Conservation (phyloP, 257 asterid genomes). For the Solanum clarkiae region DNA sequence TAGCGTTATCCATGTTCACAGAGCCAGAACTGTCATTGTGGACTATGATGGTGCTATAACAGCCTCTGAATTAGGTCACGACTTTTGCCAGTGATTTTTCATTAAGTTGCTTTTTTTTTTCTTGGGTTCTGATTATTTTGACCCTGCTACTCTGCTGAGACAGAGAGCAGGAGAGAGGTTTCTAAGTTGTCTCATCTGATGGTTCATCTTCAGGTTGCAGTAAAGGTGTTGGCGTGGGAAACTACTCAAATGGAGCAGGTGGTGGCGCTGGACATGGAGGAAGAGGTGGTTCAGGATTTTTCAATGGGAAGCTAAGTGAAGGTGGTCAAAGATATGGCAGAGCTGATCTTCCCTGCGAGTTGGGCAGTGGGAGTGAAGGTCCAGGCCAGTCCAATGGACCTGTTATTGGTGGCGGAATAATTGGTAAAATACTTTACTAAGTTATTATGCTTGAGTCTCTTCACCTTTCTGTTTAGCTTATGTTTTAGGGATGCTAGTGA, state of each 20-base stretch:
- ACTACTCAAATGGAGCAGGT: conserved; percentile 87
- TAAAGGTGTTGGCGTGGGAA: conserved; percentile 88
- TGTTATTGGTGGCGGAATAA: conserved; percentile 89
- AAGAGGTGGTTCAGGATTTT: conserved; percentile 86
- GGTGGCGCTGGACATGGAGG: conserved; percentile 99
- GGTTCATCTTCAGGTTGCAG: conserved; percentile 56
- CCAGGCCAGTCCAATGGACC: conserved; percentile 58
- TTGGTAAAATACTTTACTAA: conserved; percentile 7
- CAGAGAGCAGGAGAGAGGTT: not conserved
- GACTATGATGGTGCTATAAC: conserved; percentile 66
- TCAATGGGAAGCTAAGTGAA: conserved; percentile 52
- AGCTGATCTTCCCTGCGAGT: conserved; percentile 89
- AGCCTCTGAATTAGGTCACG: conserved; percentile 78
- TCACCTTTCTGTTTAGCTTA: not conserved
- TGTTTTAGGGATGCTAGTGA: not conserved
- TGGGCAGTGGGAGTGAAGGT: conserved; percentile 85
- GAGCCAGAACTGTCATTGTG: conserved; percentile 82
- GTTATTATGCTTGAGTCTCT: not conserved
- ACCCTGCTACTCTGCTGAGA: not conserved
- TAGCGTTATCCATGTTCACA: conserved; percentile 85
- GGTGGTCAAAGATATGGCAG: conserved; percentile 84
- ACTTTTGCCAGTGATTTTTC: not conserved
- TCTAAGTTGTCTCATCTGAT: conserved; percentile 7
- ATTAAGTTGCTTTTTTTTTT: not conserved
- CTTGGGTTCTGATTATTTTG: conserved; percentile 1